Base-by-base conservation (phyloP, 208 protist species). In the Acanthamoeba royreba region DNA sequence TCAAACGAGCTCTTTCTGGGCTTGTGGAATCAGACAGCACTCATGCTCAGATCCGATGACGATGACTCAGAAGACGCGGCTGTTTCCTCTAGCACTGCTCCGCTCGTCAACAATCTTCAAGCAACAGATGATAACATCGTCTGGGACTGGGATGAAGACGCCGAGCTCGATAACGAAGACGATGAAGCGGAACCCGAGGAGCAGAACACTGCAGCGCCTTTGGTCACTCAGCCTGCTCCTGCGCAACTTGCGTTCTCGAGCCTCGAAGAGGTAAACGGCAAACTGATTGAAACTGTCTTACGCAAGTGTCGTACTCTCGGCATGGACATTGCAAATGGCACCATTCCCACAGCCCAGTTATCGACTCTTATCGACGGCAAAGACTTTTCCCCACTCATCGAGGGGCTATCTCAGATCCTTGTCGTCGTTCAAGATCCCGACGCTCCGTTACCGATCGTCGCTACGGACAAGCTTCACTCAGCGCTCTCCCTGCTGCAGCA, bases 1-100 rank as follows among this genome's bases (percentile, higher is more conserved):
- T 15, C 83, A 11, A 90, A 72, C 55, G 83, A 90, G 28, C 47
- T 90, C 28, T 90, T 90, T n/a, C 83, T 90, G 25, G 33, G 53
- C 4, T 19, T 90, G n/a, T 90, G 83, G 83, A 90, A 85, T 8
- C 43, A 85, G 43, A 85, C 74, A 5, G 74, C 74, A 5, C 43
- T 15, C 74, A 19, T 9, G n/a, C 28, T 85, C 74, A 35, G 74
- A 22, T n/a, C 0, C 2, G 8, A 38, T 22, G 28, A 9, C 35
- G 83, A 15, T 58, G n/a, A 58, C 28, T 2, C 9, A 63, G 33
- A 17, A 5, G 25, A 3, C n/a, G 52, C 5, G 2, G 25, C n/a
- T n/a, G n/a, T n/a, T n/a, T n/a, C n/a, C n/a, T n/a, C n/a, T n/a
- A n/a, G n/a, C n/a, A n/a, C n/a, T n/a, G n/a, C n/a, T n/a, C n/a